Percentiles rank a stretch among this genome's conserved stretches.
phyloP scores from a whole-genome alignment of 129 eudicot species.

The Gnaphalium uliginosum region DNA sequence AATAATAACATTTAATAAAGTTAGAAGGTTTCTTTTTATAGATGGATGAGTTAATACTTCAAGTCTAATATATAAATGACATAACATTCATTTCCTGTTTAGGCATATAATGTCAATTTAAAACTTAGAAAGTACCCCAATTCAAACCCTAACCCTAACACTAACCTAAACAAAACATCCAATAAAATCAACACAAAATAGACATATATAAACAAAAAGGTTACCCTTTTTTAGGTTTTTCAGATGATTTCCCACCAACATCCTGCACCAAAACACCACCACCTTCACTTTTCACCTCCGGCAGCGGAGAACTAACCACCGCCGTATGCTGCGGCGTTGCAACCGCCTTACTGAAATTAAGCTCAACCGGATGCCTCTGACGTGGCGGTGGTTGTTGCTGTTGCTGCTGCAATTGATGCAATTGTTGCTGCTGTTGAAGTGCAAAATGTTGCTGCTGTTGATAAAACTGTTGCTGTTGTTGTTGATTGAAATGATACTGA shows the following conservation, averaged over 20 bases:
- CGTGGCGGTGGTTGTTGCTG: slow-evolving; percentile 28
- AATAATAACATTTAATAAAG: too few relatives aligned
- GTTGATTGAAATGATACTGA: slow-evolving; percentile 32
- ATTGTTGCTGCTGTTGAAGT: slow-evolving; percentile 39
- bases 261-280: slow-evolving; percentile 19
- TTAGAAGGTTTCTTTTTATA: not conserved
- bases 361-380: slow-evolving; percentile 37
- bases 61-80: not conserved
- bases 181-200: not conserved
- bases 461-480: slow-evolving; percentile 38
- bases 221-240: slow-evolving; percentile 51
- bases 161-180: not conserved
- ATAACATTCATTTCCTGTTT: not conserved
- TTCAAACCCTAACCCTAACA: slow-evolving; percentile 31
- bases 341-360: slow-evolving; percentile 29
- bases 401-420: slow-evolving; percentile 27
- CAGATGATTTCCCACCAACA: slow-evolving; percentile 38
- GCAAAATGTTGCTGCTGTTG: slow-evolving; percentile 35
- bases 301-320: slow-evolving; percentile 18
- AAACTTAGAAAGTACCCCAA: not conserved
- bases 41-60: not conserved
- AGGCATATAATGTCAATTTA: not conserved
- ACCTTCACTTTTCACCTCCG: slow-evolving; percentile 36
- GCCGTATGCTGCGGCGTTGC: slow-evolving; percentile 11
- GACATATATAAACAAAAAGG: not conserved